Conservation (phyloP, 73 alveolate genomes). For the Paramecium octaurelia region DNA sequence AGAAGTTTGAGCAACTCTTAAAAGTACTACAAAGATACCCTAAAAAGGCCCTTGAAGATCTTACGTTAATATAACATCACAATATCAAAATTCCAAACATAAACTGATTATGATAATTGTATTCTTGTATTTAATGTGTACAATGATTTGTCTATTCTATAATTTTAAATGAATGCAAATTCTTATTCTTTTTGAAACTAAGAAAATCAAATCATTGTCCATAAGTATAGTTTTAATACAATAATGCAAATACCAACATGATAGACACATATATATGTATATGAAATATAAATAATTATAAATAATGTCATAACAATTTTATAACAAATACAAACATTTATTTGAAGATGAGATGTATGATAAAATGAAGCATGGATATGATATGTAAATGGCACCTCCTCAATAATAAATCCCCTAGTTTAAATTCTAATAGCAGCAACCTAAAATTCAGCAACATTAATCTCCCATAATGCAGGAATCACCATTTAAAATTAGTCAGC, state of each 20-base stretch:
- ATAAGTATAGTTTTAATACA: too few species aligned
- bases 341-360: not conserved
- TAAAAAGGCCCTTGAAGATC: not conserved
- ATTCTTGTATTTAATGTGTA: too few species aligned
- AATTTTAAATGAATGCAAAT: too few species aligned
- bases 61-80: not conserved
- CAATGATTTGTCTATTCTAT: too few species aligned
- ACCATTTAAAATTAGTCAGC: not conserved
- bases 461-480: not conserved
- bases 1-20: not conserved
- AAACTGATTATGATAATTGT: not conserved
- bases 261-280: not conserved
- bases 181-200: too few species aligned
- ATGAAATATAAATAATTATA: not conserved
- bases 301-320: not conserved
- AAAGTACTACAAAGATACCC: not conserved
- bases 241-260: too few species aligned
- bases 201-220: too few species aligned
- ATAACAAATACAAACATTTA: not conserved
- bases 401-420: not conserved
- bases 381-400: not conserved
- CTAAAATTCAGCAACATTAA: not conserved
- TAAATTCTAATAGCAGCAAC: not conserved
- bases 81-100: not conserved
- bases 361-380: not conserved